Evolutionary conservation across 495 filamentous ascomycete species (phyloP), one percentile per base, ranked within the genome.

Genomic region (Tetracladium setigerum): DNA sequence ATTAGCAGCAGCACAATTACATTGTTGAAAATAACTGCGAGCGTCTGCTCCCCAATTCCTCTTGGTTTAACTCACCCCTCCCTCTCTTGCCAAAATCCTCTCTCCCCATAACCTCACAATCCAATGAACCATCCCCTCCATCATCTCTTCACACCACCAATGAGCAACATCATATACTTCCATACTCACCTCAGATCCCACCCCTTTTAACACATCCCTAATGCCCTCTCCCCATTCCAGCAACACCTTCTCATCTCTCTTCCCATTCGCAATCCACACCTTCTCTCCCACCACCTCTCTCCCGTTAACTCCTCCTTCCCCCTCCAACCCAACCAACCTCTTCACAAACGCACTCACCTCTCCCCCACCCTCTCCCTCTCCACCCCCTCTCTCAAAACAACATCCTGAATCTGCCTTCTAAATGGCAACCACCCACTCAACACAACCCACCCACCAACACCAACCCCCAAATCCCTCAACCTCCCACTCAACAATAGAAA

Each of bases 381-480:
- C 14, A 18, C 14, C n/a, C 15, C n/a, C 12, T 14, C 10, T 4
- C 9, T 9, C n/a, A 19, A 9, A 32, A 44, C 16, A 15, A 14
- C 9, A 35, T 8, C 30, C 19, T 43, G 27, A 5, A 55, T 38
- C 16, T 55, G 37, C 2, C 3, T 2, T 8, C 43, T 9, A 27
- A 51, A 51, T 17, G 53, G 53, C 13, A 55, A 14, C 47, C 47
- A 55, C 13, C 53, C 53, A 31, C 47, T 51, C 36, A 55, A 19
- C 6, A 37, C 42, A 16, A 55, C 38, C 7, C 38, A 41, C 10
- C 22, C 44, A 17, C 46, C 41, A 3, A 54, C 14, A 12, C 16
- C n/a, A 3, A 40, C 38, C 30, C 27, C 17, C 13, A 15, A 13
- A 14, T 16, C 16, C 10, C 37, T 42, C 34, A 46, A 41, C 11